A percentile compares a stretch with the other conserved stretches of the same genome.
Conservation (phyloP, 2,329 filamentous ascomycete species). For the Penicillium concentricum region DNA sequence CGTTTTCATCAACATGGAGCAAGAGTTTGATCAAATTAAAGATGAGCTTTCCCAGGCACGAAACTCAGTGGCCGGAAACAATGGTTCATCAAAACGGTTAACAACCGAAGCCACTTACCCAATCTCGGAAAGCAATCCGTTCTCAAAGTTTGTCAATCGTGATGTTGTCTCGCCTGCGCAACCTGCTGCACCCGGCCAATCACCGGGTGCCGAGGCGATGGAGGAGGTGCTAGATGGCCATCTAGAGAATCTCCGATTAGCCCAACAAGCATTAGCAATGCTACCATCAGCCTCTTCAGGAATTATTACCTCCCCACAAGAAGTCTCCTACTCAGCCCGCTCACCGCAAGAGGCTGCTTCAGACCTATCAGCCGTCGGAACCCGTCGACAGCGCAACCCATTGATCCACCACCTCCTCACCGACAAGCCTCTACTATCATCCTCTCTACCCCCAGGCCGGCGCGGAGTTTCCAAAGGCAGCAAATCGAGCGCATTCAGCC, state of each 20-base stretch:
- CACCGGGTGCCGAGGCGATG: conserved; percentile 10
- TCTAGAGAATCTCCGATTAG: conserved; percentile 70
- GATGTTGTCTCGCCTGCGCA: conserved; percentile 25
- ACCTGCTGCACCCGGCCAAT: conserved; percentile 13
- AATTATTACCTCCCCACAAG: conserved; percentile 80
- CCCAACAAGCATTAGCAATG: conserved; percentile 68
- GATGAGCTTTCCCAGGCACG: conserved; percentile 54
- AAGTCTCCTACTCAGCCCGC: conserved; percentile 66
- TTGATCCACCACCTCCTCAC: conserved; percentile 94
- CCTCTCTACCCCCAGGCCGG: conserved; percentile 76
- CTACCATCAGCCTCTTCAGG: conserved; percentile 83
- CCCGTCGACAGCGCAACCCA: conserved; percentile 70
- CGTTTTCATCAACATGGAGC: conserved; percentile 89
- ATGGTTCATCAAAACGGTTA: conserved; percentile 18
- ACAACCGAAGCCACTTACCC: conserved; percentile 15
- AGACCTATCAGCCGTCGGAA: conserved; percentile 51
- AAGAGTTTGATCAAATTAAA: conserved; percentile 74
- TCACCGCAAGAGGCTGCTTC: conserved; percentile 25
- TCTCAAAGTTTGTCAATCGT: conserved; percentile 44
- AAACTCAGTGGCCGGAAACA: conserved; percentile 13
- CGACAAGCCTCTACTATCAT: conserved; percentile 89
- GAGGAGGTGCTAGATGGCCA: conserved; percentile 46
- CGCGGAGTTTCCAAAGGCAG: conserved; percentile 45
- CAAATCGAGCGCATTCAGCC: conserved; percentile 29
- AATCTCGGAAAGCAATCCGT: conserved; percentile 40